These are phyloP conservation scores for Pyrenopolyporus hunteri DNA, from an alignment of 495 filamentous ascomycete genomes.

Conservation along the genomic window DNA sequence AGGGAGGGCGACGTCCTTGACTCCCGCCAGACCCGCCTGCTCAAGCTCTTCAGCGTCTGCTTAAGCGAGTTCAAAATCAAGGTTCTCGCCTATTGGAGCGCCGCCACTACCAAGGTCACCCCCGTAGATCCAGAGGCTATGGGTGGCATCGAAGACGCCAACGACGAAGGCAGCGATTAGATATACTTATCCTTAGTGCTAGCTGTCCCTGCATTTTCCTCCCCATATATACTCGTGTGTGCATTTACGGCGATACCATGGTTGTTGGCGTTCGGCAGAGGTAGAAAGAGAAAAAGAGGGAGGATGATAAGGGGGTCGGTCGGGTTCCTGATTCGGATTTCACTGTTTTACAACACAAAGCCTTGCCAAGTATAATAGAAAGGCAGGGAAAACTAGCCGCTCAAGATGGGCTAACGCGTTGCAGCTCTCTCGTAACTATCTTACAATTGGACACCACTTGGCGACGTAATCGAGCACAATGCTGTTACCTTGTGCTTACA, in stretches of 20 bases:
- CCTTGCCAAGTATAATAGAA: too few species aligned
- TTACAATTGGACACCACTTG: slow-evolving; percentile 32
- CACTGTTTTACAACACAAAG: slow-evolving; percentile 12
- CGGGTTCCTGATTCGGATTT: background rate
- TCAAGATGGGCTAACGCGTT: too few species aligned
- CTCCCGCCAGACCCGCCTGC: slow-evolving; percentile 83
- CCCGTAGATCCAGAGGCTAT: slow-evolving; percentile 50
- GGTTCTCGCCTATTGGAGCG: slow-evolving; percentile 76
- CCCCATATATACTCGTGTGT: slow-evolving; percentile 32
- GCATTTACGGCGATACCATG: slow-evolving; percentile 45
- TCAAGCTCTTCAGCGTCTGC: slow-evolving; percentile 92
- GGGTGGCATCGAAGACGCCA: slow-evolving; percentile 39
- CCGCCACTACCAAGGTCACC: slow-evolving; percentile 62
- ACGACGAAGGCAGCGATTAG: slow-evolving; percentile 24
- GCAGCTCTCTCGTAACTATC: slow-evolving; percentile 22
- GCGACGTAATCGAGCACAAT: too few species aligned
- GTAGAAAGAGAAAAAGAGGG: slow-evolving; percentile 18
- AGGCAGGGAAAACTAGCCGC: too few species aligned
- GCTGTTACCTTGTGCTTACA: too few species aligned
- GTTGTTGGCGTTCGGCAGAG: slow-evolving; percentile 42
- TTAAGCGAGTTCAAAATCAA: slow-evolving; percentile 86
- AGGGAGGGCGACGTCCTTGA: slow-evolving; percentile 81
- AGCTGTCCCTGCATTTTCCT: background rate
- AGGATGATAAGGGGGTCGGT: background rate
- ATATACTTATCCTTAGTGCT: background rate